Evolutionary conservation across 2,329 filamentous ascomycete species (phyloP), one percentile per base, ranked within the genome.

Genomic region (Arthrobotrys entomopaga): DNA sequence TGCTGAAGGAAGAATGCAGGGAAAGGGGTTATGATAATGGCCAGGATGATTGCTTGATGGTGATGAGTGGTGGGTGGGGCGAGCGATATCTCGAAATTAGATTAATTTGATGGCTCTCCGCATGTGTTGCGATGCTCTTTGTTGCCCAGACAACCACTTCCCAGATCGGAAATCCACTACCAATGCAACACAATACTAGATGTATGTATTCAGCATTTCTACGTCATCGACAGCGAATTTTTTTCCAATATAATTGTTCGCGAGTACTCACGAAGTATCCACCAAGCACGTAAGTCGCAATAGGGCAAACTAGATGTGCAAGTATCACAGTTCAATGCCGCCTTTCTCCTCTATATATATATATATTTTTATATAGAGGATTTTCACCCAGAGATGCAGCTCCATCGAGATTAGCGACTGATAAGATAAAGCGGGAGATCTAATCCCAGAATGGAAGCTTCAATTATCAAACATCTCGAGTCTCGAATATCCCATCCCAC

Each of bases 381-480:
- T 34, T 34, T 26, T 26, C 3, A 34, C n/a, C n/a, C n/a, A 34
- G 29, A 26, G 24, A 3, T 7, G 3, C 3, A 26, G 29, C 10
- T 34, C 29, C 29, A 34, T 3, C 6, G 29, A 34, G 61, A 65
- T 65, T 57, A 49, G 50, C 61, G 61, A 65, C 16, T 57, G 61
- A 65, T 65, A 57, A 65, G 61, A 66, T 50, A 50, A 52, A 38
- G 63, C 63, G 63, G 56, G 56, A 56, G 42, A 50, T 40, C 48
- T 53, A 69, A 42, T 26, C 54, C 40, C 22, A 61, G 61, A 56
- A 19, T 10, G 56, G 65, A 69, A 69, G 49, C 24, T 48, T 15
- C 7, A 26, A n/a, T 38, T 11, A 15, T 20, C 52, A 38, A 40
- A 40, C 53, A 40, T 10, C 16, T 20, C 26, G 6, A 46, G 15